Evolutionary conservation across 176 grass and related monocot species (phyloP).

Genomic region (Canna indica): DNA sequence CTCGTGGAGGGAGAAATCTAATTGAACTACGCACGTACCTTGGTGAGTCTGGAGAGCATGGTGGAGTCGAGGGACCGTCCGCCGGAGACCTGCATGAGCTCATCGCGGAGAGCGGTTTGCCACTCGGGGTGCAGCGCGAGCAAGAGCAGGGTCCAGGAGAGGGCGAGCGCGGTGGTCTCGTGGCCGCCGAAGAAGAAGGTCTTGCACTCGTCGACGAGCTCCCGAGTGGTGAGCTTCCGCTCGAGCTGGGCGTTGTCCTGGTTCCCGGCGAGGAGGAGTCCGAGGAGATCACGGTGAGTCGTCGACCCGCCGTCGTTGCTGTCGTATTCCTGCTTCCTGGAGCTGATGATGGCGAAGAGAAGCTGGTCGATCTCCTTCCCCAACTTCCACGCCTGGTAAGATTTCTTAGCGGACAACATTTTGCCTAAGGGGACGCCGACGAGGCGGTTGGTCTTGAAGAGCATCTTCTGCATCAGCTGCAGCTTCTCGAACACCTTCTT

Average conservation of each 20-base stretch:
- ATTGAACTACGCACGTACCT: no score
- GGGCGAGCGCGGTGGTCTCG: conserved; percentile 65
- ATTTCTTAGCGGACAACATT: conserved; percentile 29
- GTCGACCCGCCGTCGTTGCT: no score
- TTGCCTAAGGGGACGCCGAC: conserved; percentile 62
- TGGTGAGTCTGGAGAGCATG: conserved; percentile 34
- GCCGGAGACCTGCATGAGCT: neutral
- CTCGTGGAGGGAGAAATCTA: no score
- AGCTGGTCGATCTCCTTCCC: conserved; percentile 69
- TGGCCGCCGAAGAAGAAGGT: conserved; percentile 98
- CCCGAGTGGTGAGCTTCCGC: conserved; percentile 28
- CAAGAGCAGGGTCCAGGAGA: conserved; percentile 78
- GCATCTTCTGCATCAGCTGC: conserved; percentile 51
- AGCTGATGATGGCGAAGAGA: conserved; percentile 42
- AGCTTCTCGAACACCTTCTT: conserved; percentile 51
- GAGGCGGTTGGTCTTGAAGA: conserved; percentile 58
- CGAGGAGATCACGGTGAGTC: conserved; percentile 34
- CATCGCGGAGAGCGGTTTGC: conserved; percentile 52
- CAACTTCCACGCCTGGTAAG: conserved; percentile 60
- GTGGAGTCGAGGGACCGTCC: conserved; percentile 4
- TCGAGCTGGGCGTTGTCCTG: conserved; percentile 5
- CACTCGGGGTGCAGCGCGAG: conserved; percentile 64
- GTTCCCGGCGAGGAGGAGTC: conserved; percentile 42
- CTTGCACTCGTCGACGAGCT: conserved; percentile 97
- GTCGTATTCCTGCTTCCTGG: neutral